Base-by-base conservation (phyloP, 2,329 filamentous ascomycete genomes). In the Penicillium sp. region DNA sequence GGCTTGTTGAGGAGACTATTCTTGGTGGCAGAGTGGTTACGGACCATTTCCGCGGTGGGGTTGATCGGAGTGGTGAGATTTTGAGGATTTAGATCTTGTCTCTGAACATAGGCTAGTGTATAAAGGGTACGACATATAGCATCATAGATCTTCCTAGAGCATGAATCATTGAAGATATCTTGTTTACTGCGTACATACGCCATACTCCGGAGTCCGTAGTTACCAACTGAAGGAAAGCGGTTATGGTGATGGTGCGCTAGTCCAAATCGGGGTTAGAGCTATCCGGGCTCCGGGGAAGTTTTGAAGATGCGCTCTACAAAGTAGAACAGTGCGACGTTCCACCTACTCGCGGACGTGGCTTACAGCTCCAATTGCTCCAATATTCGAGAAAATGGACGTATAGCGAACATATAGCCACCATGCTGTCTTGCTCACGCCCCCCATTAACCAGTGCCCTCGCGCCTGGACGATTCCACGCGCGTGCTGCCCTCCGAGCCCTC, bases 11-110 rank as follows among this genome's bases (percentile, higher is more conserved):
- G 60, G 95, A 88, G 68, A 97, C 92, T 0, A 79, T 97, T 1
- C 68, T 96, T 58, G 84, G 90, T 66, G 92, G 92, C 4, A 95
- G 89, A 73, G 83, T 96, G 16, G 82, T 96, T 41, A 83, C 84
- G 62, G 82, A 81, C 43, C 89, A 96, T 75, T 76, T 97, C 55
- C 77, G 92, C 45, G 92, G 89, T 10, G 92, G 91, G 0, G 95
- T 96, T 71, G 88, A 95, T 70, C 76, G 86, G 38, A 76, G 75
- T 47, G 89, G 79, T 61, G 84, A 86, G 14, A 58, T 95, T 55
- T 79, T 90, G 67, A 93, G 90, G 29, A 41, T 72, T 35, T 72
- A 62, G 49, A 57, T 16, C 29, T 29, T 3, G 29, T 25, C 7
- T 25, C 22, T 25, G 22, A 7, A 5, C 14, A 18, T 9, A 18